Base-by-base conservation (phyloP, 2,329 filamentous ascomycete genomes). In the Elsinoe australis region DNA sequence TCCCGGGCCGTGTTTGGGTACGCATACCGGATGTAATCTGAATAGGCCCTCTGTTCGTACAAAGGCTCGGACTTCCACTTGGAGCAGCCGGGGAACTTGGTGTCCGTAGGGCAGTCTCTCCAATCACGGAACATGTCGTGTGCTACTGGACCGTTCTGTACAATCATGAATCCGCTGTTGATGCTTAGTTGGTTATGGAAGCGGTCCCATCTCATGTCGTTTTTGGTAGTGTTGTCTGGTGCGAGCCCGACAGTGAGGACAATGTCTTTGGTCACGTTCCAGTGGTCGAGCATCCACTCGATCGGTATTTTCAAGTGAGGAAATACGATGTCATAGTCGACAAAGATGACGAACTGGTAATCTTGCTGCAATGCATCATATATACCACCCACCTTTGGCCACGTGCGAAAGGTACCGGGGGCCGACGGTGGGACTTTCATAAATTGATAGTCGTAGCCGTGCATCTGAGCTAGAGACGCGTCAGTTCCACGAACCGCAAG, bases 271-370 rank as follows among this genome's bases (percentile, higher is more conserved):
- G 58, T 61, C 36, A 72, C 60, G 47, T 67, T 62, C 71, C 71
- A 73, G 35, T 67, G 62, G 54, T 70, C 71, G 55, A 74, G 63
- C 6, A 74, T 62, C 67, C 68, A 74, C 57, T 73, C 71, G 12
- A 72, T 29, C 2, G 70, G 70, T 1, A 73, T 54, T 28, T 71
- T 62, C 1, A 66, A 62, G 47, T 71, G 61, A 1, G 61, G 59
- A 44, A 72, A 62, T 5, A 66, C 61, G 15, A 64, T 66, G 51
- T 73, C 71, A 18, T 68, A 64, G 53, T 73, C 71, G 46, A 72
- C 55, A 35, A 69, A 29, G 26, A 29, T 12, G 12, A 29, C 12
- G 26, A 29, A 29, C 6, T 29, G 7, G 26, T 29, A 29, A 12
- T 29, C 26, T 6, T 12, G 6, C 7, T 29, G 26, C 26, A 29